Evolutionary conservation across 2,329 filamentous ascomycete species (phyloP), one percentile per base, ranked within the genome.

Genomic region (Anisogramma anomala): DNA sequence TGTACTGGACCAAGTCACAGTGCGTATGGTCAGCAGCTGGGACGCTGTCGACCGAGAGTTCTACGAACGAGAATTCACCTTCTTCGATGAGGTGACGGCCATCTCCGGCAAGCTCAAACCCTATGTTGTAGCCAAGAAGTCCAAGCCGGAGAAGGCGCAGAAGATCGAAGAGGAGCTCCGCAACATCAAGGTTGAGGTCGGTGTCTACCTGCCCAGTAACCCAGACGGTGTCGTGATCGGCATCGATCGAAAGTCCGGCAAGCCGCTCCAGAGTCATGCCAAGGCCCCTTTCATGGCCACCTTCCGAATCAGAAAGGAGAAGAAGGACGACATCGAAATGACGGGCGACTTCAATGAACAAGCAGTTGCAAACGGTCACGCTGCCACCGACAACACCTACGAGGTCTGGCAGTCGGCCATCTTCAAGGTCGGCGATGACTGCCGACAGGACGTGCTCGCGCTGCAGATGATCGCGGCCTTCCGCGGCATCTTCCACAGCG

Each of bases 361-460:
- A 34, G 57, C 64, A 2, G 63, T 62, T 37, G 64, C 66, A 41
- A 60, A 56, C 5, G 54, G 55, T 27, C 42, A 53, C 22, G 43
- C 52, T 15, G 56, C 55, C 6, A 53, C 54, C 20, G 63, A 65
- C 39, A 76, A 73, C 53, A 84, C 78, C 0, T 77, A 94, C 51
- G 93, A 98, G 60, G 82, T 89, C n/a, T 96, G 91, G 93, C 91
- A 98, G 61, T 94, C 87, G 2, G 91, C 89, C 42, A 99, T 99
- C 56, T 99, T 99, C 78, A 99, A 99, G 61, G 93, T 99, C 36
- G 91, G 91, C 48, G 91, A 99, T 58, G 91, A 99, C 61, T 96
- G 91, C 58, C 82, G 91, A 37, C 91, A 99, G 63, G 93, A 99
- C 54, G 84, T 99, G 39, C 71, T 99, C 46, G 91, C 91, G 2